Evolutionary conservation across 1,284 basidiomycete species (phyloP), one percentile per base, ranked within the genome.

Genomic region (Neotropicomus parvogracilis): DNA sequence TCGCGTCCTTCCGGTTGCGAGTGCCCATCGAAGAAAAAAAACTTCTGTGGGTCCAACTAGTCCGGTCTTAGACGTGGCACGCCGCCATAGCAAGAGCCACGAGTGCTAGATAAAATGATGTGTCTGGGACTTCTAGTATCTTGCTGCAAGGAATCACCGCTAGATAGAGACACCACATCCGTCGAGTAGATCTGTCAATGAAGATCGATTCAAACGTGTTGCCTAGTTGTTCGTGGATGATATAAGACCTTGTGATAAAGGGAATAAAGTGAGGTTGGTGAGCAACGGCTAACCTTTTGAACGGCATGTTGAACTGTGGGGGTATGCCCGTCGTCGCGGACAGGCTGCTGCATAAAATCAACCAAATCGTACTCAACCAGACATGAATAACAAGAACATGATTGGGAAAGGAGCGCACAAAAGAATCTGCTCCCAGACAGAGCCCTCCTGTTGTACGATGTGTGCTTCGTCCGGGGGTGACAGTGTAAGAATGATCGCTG

Each of bases 381-480:
- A 21, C 8, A 39, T 34, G 8, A 26, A 34, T 9, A 28, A 42
- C 6, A 36, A 21, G 24, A 46, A 83, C 82, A 87, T 83, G 52
- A 87, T 73, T 1, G 84, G 84, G 54, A 81, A 84, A 14, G 81
- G 80, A 3, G 81, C 77, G 7, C 85, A 66, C 5, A 85, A 63
- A 8, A 84, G 67, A 17, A 85, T 80, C 56, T 84, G 81, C 55
- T 87, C 83, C 85, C 84, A 86, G 3, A 85, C 78, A 0, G 79
- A 70, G 3, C 79, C 81, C 54, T 82, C 79, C 54, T 83, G 75
- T 46, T 85, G 80, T 3, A 83, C 83, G 36, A 88, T 75, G 59
- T 87, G 84, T 36, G 87, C 85, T 60, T 87, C 84, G 50, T 87
- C 84, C 8, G 10, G 87, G 68, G 40, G 87, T 79, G 46, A 87